A percentile compares a stretch with the other conserved stretches of the same genome.
Conservation (phyloP, 75 land plant genomes). For the Gnetum montanum region DNA sequence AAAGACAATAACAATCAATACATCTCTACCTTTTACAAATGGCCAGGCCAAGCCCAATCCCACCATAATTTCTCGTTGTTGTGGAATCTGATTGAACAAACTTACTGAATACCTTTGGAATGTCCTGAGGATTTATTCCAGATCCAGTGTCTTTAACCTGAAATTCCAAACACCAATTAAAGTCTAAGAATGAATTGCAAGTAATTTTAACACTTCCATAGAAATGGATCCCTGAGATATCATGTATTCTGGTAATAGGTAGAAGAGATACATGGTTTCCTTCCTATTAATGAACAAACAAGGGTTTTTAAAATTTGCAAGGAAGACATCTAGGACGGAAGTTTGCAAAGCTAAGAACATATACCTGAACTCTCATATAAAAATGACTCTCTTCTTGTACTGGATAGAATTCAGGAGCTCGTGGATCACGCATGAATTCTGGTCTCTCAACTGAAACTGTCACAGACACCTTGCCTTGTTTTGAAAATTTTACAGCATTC, state of each 20-base stretch:
- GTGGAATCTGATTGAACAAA: constrained; percentile 43
- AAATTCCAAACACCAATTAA: neutral
- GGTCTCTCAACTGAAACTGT: constrained; percentile 46
- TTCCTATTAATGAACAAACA: too few species aligned
- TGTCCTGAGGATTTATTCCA: constrained; percentile 67
- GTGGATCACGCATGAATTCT: constrained; percentile 48
- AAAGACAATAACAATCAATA: too few species aligned
- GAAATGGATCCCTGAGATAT: too few species aligned
- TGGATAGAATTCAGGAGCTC: constrained; percentile 40
- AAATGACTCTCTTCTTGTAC: constrained; percentile 37
- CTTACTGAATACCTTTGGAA: constrained; percentile 77
- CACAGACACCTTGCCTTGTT: constrained; percentile 61
- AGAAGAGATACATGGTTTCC: too few species aligned
- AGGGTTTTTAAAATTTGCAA: too few species aligned
- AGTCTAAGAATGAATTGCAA: neutral
- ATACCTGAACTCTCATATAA: constrained; percentile 78
- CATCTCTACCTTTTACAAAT: constrained; percentile 64
- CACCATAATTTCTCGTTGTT: constrained; percentile 30
- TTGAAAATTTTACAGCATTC: constrained; percentile 86
- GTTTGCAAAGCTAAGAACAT: neutral
- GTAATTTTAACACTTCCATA: too few species aligned
- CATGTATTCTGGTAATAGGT: too few species aligned
- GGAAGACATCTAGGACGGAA: too few species aligned
- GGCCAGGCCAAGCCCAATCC: constrained; percentile 91
- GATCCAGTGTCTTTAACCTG: constrained; percentile 89